phyloP scores from a whole-genome alignment of 139 green algal species.

The Microglena sp. region DNA sequence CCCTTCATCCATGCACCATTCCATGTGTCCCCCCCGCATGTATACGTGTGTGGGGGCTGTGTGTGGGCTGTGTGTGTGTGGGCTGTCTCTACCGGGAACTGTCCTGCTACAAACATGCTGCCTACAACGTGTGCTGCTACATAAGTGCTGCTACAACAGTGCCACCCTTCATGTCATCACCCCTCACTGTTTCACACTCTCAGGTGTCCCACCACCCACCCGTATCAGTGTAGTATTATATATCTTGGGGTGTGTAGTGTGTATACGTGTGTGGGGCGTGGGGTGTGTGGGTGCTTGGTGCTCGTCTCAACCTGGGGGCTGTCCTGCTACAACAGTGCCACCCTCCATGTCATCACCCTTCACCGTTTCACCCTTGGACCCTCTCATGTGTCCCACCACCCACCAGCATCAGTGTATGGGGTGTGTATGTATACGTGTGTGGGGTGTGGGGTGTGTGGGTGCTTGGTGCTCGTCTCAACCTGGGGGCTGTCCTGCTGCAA shows the following conservation, averaged over 20 bases:
- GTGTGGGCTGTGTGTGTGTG: slow-evolving; percentile 30
- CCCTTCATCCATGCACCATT: no score
- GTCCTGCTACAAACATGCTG: no score
- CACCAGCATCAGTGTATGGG: neutral
- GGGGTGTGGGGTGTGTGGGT: neutral
- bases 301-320: slow-evolving; percentile 53
- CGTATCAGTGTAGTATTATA: slow-evolving; percentile 66
- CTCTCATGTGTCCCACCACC: no score
- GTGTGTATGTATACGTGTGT: slow-evolving; percentile 2
- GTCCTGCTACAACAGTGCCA: slow-evolving; percentile 35
- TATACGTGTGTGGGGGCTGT: neutral
- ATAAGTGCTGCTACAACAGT: neutral
- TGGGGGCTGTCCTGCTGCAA: slow-evolving; percentile 12
- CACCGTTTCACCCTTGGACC: no score
- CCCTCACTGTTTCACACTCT: slow-evolving; percentile 40
- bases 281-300: slow-evolving; percentile 57
- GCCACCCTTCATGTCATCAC: neutral
- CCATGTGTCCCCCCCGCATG: no score
- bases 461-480: neutral
- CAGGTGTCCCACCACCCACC: slow-evolving; percentile 71
- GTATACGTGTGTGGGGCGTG: no score
- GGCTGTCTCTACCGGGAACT: neutral
- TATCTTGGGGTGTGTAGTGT: no score
- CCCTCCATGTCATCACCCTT: no score
- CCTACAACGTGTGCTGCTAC: no score